Evolutionary conservation across 2,329 filamentous ascomycete species (phyloP).

Genomic region (Neurospora sp.): DNA sequence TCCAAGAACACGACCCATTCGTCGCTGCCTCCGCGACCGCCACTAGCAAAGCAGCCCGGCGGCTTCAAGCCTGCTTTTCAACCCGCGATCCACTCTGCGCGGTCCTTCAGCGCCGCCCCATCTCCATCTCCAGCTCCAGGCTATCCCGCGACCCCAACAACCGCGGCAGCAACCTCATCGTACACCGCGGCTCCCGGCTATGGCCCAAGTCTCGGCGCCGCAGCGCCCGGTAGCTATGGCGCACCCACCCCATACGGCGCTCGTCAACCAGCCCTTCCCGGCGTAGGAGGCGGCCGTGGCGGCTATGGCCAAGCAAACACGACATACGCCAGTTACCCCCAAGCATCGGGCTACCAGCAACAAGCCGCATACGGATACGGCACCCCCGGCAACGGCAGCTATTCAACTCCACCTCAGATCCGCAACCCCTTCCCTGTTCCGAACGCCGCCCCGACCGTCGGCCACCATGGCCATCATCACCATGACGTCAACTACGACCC

Average conservation of each 20-base stretch:
- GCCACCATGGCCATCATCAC: background rate
- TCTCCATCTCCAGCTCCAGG: conserved; percentile 23
- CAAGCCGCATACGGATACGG: conserved; percentile 31
- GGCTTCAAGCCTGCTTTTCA: conserved; percentile 44
- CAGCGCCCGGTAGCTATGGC: conserved; percentile 32
- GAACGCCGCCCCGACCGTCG: conserved; percentile 25
- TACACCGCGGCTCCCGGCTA: conserved; percentile 14
- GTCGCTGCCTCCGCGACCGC: conserved; percentile 70
- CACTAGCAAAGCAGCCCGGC: conserved; percentile 40
- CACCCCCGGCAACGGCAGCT: conserved; percentile 26
- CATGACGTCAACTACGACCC: conserved; percentile 46
- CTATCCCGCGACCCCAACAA: conserved; percentile 11
- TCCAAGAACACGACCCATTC: conserved; percentile 37
- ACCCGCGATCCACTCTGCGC: conserved; percentile 18
- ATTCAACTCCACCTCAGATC: conserved; percentile 55
- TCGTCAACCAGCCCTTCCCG: conserved; percentile 21
- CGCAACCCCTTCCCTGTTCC: conserved; percentile 71
- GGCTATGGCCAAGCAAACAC: conserved; percentile 8
- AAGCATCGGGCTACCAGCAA: conserved; percentile 22
- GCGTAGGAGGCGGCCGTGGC: conserved; percentile 24
- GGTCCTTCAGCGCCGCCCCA: conserved; percentile 9
- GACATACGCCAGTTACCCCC: conserved; percentile 8
- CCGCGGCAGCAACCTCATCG: conserved; percentile 2
- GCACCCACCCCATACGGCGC: conserved; percentile 21
- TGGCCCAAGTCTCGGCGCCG: conserved; percentile 18